Evolutionary conservation across 2,329 filamentous ascomycete species (phyloP), one percentile per base, ranked within the genome.

Genomic region (Pestalotiopsis sp.): DNA sequence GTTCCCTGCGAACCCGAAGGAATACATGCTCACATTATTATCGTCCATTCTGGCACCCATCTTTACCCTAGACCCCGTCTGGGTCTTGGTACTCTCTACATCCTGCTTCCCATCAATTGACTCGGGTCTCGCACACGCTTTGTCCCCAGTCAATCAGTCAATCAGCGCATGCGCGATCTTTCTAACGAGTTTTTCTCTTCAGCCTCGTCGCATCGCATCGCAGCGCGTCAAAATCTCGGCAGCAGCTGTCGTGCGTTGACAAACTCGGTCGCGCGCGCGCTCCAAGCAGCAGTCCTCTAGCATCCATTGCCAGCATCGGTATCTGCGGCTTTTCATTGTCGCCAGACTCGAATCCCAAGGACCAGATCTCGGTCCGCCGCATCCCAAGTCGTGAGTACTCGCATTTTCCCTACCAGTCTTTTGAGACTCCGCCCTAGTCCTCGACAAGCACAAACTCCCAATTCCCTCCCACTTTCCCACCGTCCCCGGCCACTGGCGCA

Each of bases 1-100:
- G 45, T 49, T 56, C 64, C 64, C 64, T 66, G 64, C 64, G 64
- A 64, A 66, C 20, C 56, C 25, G 56, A 38, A 41, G 23, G 56
- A 39, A 66, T 66, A 66, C 64, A 59, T 66, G 17, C 56, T 56
- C 36, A 11, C n/a, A 27, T 58, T 58, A 36, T 58, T 58, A 36
- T 66, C 64, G 64, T 41, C n/a, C 20, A 23, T 41, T 45, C 39
- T 38, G 41, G 52, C 56, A 41, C 49, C 27, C 64, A 60, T 45
- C 20, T n/a, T 36, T 25, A 60, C 64, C 64, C 64, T 66, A 60
- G 52, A 66, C 64, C 56, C 41, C 31, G 41, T 56, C 36, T 36
- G 31, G 31, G 31, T 36, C 31, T 36, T 36, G 5, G 64, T 66
- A 66, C 64, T 45, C 52, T 66, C 52, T 60, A 66, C 56, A 52